Percentiles rank a stretch among this genome's conserved stretches.
Evolutionary conservation across 2,329 filamentous ascomycete genomes (phyloP).

Genomic region (Aspergillus floridensis): DNA sequence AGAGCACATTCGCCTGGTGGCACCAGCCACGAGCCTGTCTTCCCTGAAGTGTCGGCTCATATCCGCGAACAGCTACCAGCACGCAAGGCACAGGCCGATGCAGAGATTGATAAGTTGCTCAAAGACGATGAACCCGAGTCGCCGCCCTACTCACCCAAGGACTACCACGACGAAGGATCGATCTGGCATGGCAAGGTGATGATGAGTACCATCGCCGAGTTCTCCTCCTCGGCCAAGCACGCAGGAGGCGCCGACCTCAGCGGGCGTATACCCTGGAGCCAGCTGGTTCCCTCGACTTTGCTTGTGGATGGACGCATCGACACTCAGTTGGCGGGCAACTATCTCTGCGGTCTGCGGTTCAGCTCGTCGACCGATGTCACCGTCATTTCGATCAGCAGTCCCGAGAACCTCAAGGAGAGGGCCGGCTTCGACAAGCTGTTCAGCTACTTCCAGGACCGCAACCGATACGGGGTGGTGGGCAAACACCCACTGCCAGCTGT

Average conservation of each 20-base stretch:
- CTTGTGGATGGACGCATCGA: conserved; percentile 70
- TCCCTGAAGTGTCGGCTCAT: conserved; percentile 42
- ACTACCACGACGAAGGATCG: conserved; percentile 67
- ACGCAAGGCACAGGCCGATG: conserved; percentile 61
- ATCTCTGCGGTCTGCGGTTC: conserved; percentile 82
- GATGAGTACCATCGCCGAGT: conserved; percentile 75
- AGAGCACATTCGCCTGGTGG: conserved; percentile 73
- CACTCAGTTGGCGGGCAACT: conserved; percentile 79
- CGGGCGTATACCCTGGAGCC: conserved; percentile 66
- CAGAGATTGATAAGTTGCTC: conserved; percentile 85
- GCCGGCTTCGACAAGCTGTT: conserved; percentile 73
- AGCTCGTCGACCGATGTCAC: conserved; percentile 79
- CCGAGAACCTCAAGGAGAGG: conserved; percentile 57
- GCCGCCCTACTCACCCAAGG: conserved; percentile 78
- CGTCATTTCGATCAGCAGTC: conserved; percentile 68
- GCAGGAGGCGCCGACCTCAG: conserved; percentile 80
- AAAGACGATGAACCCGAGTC: conserved; percentile 78
- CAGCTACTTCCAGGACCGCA: conserved; percentile 78
- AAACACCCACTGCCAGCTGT: conserved; percentile 73
- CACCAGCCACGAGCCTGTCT: conserved; percentile 42
- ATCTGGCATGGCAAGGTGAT: conserved; percentile 74
- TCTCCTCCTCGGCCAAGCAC: conserved; percentile 74
- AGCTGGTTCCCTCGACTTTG: conserved; percentile 66
- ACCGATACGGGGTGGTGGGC: conserved; percentile 82
- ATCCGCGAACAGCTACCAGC: conserved; percentile 44